Percentiles rank a stretch among this genome's conserved stretches.
These are phyloP conservation scores for Xylariaceae sp. DNA, from an alignment of 2,329 filamentous ascomycete genomes.

Conservation along the genomic window DNA sequence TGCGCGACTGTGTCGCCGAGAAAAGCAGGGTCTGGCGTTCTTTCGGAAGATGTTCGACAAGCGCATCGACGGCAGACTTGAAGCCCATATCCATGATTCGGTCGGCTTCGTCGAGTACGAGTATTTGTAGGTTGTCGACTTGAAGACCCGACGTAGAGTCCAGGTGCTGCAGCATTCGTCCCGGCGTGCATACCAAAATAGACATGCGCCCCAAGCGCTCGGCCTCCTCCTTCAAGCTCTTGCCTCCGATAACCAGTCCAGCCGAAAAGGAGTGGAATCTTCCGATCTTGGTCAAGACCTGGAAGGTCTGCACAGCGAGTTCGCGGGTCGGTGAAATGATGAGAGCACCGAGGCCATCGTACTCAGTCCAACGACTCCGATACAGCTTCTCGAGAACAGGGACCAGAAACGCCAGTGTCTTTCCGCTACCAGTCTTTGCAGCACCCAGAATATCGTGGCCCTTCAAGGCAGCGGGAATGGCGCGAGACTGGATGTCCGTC, in stretches of 20 bases:
- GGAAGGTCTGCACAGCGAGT: constrained; percentile 89
- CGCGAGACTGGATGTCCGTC: constrained; percentile 86
- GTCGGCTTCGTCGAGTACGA: constrained; percentile 94
- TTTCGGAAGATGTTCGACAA: constrained; percentile 83
- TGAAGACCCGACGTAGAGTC: constrained; percentile 90
- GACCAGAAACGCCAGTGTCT: constrained; percentile 88
- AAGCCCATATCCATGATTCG: constrained; percentile 98
- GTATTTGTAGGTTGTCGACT: constrained; percentile 82
- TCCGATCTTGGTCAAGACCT: constrained; percentile 85
- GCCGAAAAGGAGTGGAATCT: constrained; percentile 87
- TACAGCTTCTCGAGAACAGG: constrained; percentile 92
- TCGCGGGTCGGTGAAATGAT: constrained; percentile 93
- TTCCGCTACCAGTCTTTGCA: constrained; percentile 91
- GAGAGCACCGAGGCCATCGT: constrained; percentile 85
- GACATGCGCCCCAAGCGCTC: constrained; percentile 88
- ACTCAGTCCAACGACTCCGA: constrained; percentile 80
- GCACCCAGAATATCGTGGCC: constrained; percentile 86
- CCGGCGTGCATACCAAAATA: constrained; percentile 91
- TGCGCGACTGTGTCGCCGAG: constrained; percentile 92
- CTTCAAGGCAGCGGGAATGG: constrained; percentile 67
- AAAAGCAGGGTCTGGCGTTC: constrained; percentile 88
- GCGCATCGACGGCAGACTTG: constrained; percentile 80
- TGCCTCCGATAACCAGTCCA: constrained; percentile 88
- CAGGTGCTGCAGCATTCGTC: constrained; percentile 90
- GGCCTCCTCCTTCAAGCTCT: constrained; percentile 80